Percentiles rank a stretch among this genome's conserved stretches.
Conservation (phyloP, 345 rosid species). For the Carallia pectinifolia region DNA sequence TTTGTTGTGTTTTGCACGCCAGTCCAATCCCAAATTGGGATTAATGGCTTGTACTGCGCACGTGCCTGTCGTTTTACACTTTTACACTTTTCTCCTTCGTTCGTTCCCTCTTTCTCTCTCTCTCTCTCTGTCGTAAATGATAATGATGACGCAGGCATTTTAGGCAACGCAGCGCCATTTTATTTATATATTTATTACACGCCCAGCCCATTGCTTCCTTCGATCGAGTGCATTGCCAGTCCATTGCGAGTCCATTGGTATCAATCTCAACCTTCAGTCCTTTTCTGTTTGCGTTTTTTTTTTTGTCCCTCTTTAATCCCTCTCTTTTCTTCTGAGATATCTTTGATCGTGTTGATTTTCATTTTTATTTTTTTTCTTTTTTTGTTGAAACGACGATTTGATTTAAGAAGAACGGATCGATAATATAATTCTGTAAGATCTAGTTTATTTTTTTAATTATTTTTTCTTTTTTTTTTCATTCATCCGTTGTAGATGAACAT, state of each 20-base stretch:
- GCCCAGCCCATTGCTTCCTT: too few species aligned
- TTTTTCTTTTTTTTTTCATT: background rate
- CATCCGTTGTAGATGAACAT: background rate
- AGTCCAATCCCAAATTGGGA: too few species aligned
- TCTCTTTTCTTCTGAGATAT: background rate
- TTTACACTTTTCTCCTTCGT: background rate
- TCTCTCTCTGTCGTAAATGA: background rate
- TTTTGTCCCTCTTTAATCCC: background rate
- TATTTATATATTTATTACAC: too few species aligned
- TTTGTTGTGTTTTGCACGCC: too few species aligned
- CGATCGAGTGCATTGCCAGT: too few species aligned
- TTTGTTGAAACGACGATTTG: too few species aligned
- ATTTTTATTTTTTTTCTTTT: background rate
- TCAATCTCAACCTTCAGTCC: background rate
- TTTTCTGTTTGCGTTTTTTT: background rate
- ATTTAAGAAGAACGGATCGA: too few species aligned
- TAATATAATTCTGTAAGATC: background rate
- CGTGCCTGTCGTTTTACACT: background rate
- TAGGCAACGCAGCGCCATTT: too few species aligned
- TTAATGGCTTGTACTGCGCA: too few species aligned
- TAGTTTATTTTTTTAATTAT: background rate
- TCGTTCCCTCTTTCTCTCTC: too few species aligned
- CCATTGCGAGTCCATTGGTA: background rate
- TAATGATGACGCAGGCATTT: background rate
- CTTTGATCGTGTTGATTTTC: too few species aligned